These are phyloP conservation scores for Tulasnella sp. DNA, from an alignment of 768 basidiomycete genomes.

Conservation along the genomic window DNA sequence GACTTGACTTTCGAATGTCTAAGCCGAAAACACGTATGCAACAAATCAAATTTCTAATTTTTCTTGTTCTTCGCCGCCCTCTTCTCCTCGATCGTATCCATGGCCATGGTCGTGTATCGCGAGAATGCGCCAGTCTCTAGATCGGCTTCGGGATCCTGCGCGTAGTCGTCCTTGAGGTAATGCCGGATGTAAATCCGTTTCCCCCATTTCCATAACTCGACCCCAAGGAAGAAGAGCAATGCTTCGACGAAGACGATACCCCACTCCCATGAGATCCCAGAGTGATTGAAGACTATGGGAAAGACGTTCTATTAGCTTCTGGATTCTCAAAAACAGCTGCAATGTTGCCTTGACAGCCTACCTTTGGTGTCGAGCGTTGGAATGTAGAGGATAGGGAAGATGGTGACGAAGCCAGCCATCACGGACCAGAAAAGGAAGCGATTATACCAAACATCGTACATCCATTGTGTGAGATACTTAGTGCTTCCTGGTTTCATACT, in stretches of 20 bases:
- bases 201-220: conserved; percentile 22
- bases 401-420: conserved; percentile 28
- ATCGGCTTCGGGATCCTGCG: conserved; percentile 14
- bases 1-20: conserved; percentile 3
- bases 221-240: conserved; percentile 25
- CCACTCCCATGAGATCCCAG: conserved; percentile 34
- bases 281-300: conserved; percentile 32
- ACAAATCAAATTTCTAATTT: not conserved
- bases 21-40: not conserved
- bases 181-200: conserved; percentile 16
- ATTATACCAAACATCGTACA: conserved; percentile 31
- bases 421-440: conserved; percentile 32
- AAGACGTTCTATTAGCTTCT: not conserved
- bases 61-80: not conserved
- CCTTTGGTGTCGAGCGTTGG: conserved; percentile 28
- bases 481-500: conserved; percentile 30
- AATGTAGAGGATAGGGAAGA: conserved; percentile 36
- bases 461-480: conserved; percentile 27
- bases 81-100: not conserved
- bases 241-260: conserved; percentile 30
- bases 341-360: not conserved
- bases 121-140: conserved; percentile 17
- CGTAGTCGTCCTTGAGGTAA: not conserved
- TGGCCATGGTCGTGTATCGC: conserved; percentile 13
- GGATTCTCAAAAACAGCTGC: not conserved